Evolutionary conservation across 208 protist genomes (phyloP).

Genomic region (Crithidia expoeki): DNA sequence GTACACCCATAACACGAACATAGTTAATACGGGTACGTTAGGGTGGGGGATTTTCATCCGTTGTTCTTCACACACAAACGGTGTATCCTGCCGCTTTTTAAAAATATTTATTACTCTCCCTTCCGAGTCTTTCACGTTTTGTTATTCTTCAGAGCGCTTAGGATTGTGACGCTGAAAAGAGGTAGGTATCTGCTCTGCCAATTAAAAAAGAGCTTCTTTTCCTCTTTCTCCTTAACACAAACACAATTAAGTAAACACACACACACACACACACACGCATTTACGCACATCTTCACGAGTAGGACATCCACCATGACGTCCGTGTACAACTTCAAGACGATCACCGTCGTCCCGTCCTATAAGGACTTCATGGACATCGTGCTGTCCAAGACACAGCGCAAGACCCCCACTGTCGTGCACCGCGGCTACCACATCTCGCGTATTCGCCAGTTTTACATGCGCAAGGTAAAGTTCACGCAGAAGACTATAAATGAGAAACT

Average conservation of each 20-base stretch:
- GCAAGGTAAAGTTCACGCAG: conserved; percentile 99
- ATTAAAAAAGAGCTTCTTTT: background rate
- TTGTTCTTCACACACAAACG: background rate
- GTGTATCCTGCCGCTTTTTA: background rate
- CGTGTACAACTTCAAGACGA: conserved; percentile 99
- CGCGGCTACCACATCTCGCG: conserved; percentile 98
- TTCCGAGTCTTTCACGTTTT: background rate
- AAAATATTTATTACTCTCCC: no score
- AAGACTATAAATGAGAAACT: conserved; percentile 98
- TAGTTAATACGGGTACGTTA: background rate
- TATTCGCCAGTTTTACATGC: conserved; percentile 99
- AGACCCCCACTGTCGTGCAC: conserved; percentile 99
- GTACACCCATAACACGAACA: no score
- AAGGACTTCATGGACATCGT: conserved; percentile 99
- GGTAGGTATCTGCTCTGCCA: background rate
- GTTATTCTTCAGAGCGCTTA: no score
- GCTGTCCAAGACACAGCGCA: conserved; percentile 99
- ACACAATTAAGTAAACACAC: background rate
- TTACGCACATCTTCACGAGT: conserved; percentile 6
- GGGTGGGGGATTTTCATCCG: background rate
- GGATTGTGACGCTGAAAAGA: background rate
- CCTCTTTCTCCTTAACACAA: conserved; percentile 1
- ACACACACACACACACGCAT: conserved; percentile 14
- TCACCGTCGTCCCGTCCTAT: conserved; percentile 96
- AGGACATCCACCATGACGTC: conserved; percentile 58